These are phyloP conservation scores for Mycosarcoma mackinlayi DNA, from an alignment of 1,284 basidiomycete species.

Conservation along the genomic window DNA sequence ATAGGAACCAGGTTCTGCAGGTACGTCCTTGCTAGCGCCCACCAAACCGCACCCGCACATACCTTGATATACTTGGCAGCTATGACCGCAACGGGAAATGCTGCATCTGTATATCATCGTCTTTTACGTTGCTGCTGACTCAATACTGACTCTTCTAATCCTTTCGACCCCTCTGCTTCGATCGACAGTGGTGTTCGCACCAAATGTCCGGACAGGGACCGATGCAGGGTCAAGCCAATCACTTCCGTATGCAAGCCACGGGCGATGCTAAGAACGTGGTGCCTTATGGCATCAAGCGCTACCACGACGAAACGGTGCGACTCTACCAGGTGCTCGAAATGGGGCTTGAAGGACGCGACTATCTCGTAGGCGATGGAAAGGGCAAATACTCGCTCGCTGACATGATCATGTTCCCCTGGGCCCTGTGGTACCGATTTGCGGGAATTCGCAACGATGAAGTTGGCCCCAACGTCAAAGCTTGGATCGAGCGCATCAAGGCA, in stretches of 20 bases:
- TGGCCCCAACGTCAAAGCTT: constrained; percentile 41
- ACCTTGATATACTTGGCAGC: too few relatives aligned
- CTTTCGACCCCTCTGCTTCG: background rate
- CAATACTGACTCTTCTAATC: background rate
- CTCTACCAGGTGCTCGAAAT: constrained; percentile 54
- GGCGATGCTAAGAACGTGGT: constrained; percentile 50
- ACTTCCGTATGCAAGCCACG: constrained; percentile 50
- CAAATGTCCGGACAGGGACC: constrained; percentile 37
- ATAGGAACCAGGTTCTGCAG: constrained; percentile 49
- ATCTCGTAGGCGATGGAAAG: constrained; percentile 55
- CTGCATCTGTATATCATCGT: too few relatives aligned
- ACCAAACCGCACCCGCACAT: too few relatives aligned
- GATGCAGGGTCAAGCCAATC: constrained; percentile 58
- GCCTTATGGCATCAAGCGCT: constrained; percentile 54
- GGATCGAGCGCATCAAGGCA: constrained; percentile 38
- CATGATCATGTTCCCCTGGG: constrained; percentile 53
- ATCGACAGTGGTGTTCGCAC: constrained; percentile 7
- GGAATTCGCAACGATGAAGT: constrained; percentile 38
- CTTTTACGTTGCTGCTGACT: too few relatives aligned
- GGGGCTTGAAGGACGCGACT: constrained; percentile 50
- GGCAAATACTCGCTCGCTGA: constrained; percentile 59
- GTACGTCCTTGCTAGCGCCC: too few relatives aligned
- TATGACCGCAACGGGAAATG: too few relatives aligned
- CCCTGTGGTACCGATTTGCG: constrained; percentile 31
- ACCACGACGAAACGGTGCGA: constrained; percentile 50